Evolutionary conservation across 2,329 filamentous ascomycete genomes (phyloP).

Genomic region (Myotisia sp.): DNA sequence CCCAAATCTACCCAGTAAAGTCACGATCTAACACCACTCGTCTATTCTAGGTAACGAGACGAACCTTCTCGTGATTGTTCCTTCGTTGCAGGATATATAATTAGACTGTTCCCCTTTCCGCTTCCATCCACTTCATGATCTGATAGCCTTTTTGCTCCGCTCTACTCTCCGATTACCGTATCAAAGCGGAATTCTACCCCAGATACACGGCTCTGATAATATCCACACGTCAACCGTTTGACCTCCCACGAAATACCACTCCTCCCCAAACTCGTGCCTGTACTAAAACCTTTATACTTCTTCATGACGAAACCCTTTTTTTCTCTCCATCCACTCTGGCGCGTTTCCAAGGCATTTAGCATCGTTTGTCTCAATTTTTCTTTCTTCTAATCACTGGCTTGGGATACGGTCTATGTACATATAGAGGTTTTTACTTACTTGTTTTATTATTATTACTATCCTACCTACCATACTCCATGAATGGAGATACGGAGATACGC

Average conservation of each 20-base stretch:
- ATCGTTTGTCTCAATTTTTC: slow-evolving; percentile 15
- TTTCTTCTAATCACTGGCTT: slow-evolving; percentile 19
- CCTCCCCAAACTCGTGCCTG: slow-evolving; percentile 14
- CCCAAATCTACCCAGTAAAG: slow-evolving; percentile 9
- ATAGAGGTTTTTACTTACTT: slow-evolving; percentile 21
- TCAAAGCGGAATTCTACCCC: no score
- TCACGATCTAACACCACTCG: slow-evolving; percentile 7
- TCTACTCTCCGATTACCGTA: no score
- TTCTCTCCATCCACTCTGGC: slow-evolving; percentile 35
- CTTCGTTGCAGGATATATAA: no score
- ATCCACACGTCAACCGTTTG: background rate
- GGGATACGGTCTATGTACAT: slow-evolving; percentile 32
- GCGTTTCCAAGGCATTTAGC: slow-evolving; percentile 27
- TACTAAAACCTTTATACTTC: slow-evolving; percentile 18
- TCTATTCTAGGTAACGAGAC: slow-evolving; percentile 34
- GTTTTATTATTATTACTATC: slow-evolving; percentile 2
- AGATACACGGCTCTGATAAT: no score
- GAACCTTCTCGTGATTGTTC: slow-evolving; percentile 38
- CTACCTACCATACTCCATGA: no score
- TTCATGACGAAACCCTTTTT: slow-evolving; percentile 22
- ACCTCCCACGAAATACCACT: background rate
- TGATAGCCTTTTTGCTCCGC: no score
- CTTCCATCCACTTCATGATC: no score
- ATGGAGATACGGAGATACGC: no score
- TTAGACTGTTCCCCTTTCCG: no score